Evolutionary conservation across 345 rosid genomes (phyloP).

Genomic region (Odontarrhena argentea): DNA sequence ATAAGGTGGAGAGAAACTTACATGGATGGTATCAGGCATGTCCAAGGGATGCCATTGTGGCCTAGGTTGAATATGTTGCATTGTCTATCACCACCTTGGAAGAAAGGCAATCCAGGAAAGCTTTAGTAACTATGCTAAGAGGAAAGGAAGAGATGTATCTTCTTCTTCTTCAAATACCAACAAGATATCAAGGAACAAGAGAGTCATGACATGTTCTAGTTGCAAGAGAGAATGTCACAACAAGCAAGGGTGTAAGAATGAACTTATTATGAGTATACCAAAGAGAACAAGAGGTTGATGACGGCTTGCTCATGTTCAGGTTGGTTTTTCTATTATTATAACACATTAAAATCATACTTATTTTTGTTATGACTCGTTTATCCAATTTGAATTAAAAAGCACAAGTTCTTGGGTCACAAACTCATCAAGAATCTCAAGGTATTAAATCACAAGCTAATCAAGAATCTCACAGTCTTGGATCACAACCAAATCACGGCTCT

Average conservation of each 20-base stretch:
- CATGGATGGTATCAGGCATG: neutral
- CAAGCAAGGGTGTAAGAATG: neutral
- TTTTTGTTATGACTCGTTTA: too few species aligned
- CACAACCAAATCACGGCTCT: too few species aligned
- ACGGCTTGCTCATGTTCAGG: too few species aligned
- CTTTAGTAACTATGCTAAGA: neutral
- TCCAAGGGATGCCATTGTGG: neutral
- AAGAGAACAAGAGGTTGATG: neutral
- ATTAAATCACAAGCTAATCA: too few species aligned
- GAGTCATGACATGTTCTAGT: neutral
- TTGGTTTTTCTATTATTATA: neutral
- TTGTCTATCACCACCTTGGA: conserved; percentile 4
- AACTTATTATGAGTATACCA: neutral
- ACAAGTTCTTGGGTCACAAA: too few species aligned
- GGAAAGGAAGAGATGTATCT: neutral
- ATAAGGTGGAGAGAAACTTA: neutral
- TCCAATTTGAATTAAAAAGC: too few species aligned
- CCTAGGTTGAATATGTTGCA: neutral
- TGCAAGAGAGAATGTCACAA: neutral
- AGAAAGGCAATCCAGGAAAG: neutral
- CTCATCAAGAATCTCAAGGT: too few species aligned
- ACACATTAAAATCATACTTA: too few species aligned
- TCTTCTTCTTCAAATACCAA: neutral
- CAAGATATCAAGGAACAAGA: neutral
- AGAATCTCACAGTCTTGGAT: too few species aligned